These are phyloP conservation scores for Kuraishia cidri DNA, from an alignment of 805 yeast species.

Conservation along the genomic window DNA sequence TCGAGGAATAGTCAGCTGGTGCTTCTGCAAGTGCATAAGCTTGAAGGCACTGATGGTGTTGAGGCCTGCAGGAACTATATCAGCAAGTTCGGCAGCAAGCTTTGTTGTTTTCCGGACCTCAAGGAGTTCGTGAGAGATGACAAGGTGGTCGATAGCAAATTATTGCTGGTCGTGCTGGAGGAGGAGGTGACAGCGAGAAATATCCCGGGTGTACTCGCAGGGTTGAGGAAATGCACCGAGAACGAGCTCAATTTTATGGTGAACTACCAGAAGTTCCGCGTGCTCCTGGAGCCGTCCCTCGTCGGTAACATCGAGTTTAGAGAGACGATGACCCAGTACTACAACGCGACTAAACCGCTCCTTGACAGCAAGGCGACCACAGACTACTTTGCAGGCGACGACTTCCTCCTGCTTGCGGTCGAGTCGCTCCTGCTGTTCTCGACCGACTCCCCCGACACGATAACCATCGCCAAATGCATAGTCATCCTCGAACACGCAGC, in stretches of 20 bases:
- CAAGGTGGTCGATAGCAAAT: background rate
- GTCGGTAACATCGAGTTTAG: conserved; percentile 12
- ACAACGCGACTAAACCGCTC: conserved; percentile 25
- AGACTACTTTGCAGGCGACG: conserved; percentile 68
- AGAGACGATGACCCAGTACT: conserved; percentile 25
- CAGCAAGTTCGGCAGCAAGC: conserved; percentile 37
- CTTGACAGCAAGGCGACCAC: conserved; percentile 36
- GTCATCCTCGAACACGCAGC: conserved; percentile 50
- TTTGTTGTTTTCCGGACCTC: conserved; percentile 61
- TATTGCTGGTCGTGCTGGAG: conserved; percentile 4
- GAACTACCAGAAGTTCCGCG: conserved; percentile 34
- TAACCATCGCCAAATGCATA: conserved; percentile 26
- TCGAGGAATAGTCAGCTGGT: conserved; percentile 56
- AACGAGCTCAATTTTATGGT: conserved; percentile 15
- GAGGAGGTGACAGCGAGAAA: background rate
- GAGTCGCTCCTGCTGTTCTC: conserved; percentile 18
- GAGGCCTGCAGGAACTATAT: conserved; percentile 27
- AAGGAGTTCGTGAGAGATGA: conserved; percentile 14
- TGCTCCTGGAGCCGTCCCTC: conserved; percentile 4
- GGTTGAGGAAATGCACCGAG: conserved; percentile 8
- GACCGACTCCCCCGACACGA: conserved; percentile 4
- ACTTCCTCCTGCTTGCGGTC: conserved; percentile 50
- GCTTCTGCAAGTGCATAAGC: conserved; percentile 27
- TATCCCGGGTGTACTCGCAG: conserved; percentile 6
- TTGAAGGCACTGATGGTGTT: conserved; percentile 11